Evolutionary conservation across 129 eudicot genomes (phyloP), one percentile per base, ranked within the genome.

Genomic region (Centaurea solstitialis): DNA sequence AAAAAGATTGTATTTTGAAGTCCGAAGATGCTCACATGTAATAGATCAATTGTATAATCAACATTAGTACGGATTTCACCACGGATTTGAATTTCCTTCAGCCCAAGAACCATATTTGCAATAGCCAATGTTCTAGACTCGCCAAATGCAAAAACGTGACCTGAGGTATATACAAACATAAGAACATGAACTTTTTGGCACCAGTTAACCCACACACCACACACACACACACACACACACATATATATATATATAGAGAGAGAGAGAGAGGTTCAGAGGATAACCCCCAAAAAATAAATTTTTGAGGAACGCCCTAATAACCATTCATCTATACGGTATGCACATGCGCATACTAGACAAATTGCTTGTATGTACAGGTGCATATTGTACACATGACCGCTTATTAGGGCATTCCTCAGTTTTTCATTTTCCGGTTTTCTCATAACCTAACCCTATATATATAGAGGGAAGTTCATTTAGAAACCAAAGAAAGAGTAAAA

Each of bases 41-140:
- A 87, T 50, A 96, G 84, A 86, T 96, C 99, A 53, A 96, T 88
- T 67, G 99, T 92, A 82, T 96, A 96, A 90, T 96, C 99, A 85
- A 96, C 99, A 91, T 96, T 96, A 21, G 99, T 96, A 33, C 96
- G 99, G 62, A 93, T 96, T 85, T 96, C 99, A 30, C 99, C 99
- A 20, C 99, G 96, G 30, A 96, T 96, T 72, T 96, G 99, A 76
- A 96, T 88, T 90, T 96, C 99, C 82, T 96, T 96, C 30, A 96
- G 87, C 75, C 99, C 99, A 79, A 96, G 98, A 82, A 96, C 98
- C 99, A 96, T 96, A 82, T 96, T 96, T 61, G 99, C 98, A 62
- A 96, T 96, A 77, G 99, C 99, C 85, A 96, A 39, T 12, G 94
- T 76, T 88, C 99, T 90, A 24, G 97, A 91, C 88, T 96, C 99